These are phyloP conservation scores for Cornus florida DNA, from an alignment of 148 eudicot species.

Conservation along the genomic window DNA sequence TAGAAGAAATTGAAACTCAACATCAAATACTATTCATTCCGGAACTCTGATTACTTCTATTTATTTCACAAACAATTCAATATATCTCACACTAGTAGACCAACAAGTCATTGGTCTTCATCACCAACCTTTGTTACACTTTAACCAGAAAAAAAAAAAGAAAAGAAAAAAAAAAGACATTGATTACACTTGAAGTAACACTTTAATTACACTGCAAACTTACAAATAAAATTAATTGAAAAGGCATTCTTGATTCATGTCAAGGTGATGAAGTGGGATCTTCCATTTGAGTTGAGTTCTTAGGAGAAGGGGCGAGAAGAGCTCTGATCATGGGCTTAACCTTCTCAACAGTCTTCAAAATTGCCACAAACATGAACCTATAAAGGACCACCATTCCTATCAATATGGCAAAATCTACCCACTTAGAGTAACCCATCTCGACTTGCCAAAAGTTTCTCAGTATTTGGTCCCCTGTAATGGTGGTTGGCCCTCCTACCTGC, in stretches of 20 bases:
- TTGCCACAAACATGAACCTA: slow-evolving; percentile 53
- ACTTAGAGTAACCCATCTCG: slow-evolving; percentile 63
- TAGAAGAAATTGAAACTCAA: too few species aligned
- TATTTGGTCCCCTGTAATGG: slow-evolving; percentile 43
- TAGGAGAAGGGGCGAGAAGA: not conserved
- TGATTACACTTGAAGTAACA: not conserved
- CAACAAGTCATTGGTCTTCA: not conserved
- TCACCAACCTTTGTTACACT: too few species aligned
- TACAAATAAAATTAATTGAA: too few species aligned
- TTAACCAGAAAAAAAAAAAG: too few species aligned
- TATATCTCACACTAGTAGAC: not conserved
- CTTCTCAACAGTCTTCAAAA: slow-evolving; percentile 41
- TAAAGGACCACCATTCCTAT: slow-evolving; percentile 66
- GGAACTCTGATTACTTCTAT: too few species aligned
- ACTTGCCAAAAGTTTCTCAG: slow-evolving; percentile 56
- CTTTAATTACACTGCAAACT: too few species aligned
- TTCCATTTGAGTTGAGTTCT: not conserved
- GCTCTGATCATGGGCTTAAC: slow-evolving; percentile 36
- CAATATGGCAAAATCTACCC: slow-evolving; percentile 58
- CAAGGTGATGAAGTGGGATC: not conserved
- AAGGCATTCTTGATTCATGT: not conserved
- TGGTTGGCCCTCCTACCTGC: slow-evolving; percentile 18
- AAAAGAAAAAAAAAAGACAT: too few species aligned
- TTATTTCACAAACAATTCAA: too few species aligned
- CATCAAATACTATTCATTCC: too few species aligned